These are phyloP conservation scores for Pseudisothecium myosuroides DNA, from an alignment of 225 moss, liverwort and hornwort species.

Conservation along the genomic window DNA sequence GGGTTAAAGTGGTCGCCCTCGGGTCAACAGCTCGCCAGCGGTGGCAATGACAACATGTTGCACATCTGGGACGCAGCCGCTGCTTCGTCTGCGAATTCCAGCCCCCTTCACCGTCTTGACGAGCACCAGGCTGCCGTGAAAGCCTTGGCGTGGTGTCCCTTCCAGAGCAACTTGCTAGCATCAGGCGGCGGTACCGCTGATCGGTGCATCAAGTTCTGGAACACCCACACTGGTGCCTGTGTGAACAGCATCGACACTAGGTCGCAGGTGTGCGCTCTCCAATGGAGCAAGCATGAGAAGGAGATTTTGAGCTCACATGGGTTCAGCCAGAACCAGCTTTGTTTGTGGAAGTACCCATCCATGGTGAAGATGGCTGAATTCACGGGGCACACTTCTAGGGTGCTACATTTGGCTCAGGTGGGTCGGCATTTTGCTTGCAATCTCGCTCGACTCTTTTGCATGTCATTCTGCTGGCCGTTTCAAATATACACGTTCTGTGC, in stretches of 20 bases:
- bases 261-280: constrained; percentile 70
- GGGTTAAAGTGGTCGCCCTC: constrained; percentile 90
- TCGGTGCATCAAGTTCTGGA: constrained; percentile 97
- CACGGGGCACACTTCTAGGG: constrained; percentile 83
- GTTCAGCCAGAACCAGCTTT: constrained; percentile 85
- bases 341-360: constrained; percentile 89
- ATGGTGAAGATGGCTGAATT: constrained; percentile 98
- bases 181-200: constrained; percentile 94
- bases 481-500: background rate
- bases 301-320: constrained; percentile 95
- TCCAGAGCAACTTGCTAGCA: constrained; percentile 82
- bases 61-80: constrained; percentile 74
- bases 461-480: background rate
- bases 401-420: constrained; percentile 81
- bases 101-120: constrained; percentile 55
- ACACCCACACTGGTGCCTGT: constrained; percentile 80
- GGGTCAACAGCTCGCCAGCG: constrained; percentile 84
- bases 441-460: no score
- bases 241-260: constrained; percentile 75
- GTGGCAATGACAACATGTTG: constrained; percentile 90
- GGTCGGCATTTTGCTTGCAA: background rate
- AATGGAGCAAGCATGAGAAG: constrained; percentile 94
- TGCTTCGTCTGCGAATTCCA: constrained; percentile 12
- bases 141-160: constrained; percentile 93
- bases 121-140: constrained; percentile 95